These are phyloP conservation scores for Diddensiella caesifluorescens DNA, from an alignment of 805 yeast genomes.

Conservation along the genomic window DNA sequence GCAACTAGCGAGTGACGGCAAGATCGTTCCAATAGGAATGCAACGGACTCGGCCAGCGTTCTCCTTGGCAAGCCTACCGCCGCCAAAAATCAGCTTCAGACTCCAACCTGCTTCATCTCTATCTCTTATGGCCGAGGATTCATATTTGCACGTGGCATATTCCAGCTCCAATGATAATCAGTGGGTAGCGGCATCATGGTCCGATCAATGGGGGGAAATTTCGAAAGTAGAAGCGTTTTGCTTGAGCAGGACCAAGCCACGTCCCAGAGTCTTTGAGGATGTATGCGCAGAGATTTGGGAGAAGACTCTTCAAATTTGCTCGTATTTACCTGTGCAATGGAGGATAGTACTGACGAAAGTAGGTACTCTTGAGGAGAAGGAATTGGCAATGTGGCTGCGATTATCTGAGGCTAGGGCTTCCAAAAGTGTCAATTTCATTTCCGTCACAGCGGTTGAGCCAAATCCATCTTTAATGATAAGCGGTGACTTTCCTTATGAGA, in stretches of 20 bases:
- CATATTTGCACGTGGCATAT: conserved; percentile 79
- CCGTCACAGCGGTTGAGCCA: conserved; percentile 13
- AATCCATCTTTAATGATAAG: conserved; percentile 16
- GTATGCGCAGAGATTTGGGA: conserved; percentile 33
- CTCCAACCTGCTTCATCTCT: conserved; percentile 24
- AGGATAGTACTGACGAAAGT: conserved; percentile 32
- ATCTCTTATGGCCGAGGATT: conserved; percentile 53
- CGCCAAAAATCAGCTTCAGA: conserved; percentile 27
- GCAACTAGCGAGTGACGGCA: background rate
- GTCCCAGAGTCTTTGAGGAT: conserved; percentile 28
- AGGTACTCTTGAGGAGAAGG: conserved; percentile 33
- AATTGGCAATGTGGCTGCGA: conserved; percentile 29
- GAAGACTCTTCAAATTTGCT: conserved; percentile 24
- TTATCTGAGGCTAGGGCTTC: conserved; percentile 17
- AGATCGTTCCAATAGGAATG: background rate
- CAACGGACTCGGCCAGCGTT: conserved; percentile 27
- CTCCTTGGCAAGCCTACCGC: conserved; percentile 32
- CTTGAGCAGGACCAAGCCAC: conserved; percentile 15
- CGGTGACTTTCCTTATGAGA: conserved; percentile 19
- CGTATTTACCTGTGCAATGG: conserved; percentile 29
- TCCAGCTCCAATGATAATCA: conserved; percentile 72
- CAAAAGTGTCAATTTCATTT: conserved; percentile 11
- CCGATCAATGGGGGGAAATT: conserved; percentile 72
- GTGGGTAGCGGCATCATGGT: conserved; percentile 87
- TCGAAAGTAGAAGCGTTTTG: conserved; percentile 52